Evolutionary conservation across 352 stramenopile species (phyloP), one percentile per base, ranked within the genome.

Genomic region (Pythium folliculosum): DNA sequence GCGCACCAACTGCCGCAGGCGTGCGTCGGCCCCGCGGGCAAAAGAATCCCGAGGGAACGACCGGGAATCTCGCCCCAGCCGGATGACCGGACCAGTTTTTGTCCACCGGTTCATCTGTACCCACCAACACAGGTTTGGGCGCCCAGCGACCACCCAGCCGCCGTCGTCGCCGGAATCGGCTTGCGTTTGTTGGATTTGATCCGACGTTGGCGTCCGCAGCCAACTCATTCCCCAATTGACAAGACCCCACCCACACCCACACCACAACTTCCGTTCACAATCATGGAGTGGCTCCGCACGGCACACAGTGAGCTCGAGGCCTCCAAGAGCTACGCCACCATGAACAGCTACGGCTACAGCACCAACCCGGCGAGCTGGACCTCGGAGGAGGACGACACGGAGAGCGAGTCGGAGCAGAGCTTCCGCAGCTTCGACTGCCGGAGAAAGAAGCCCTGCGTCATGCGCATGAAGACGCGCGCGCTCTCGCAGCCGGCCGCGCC

Each of bases 371-470:
- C 38, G 64, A 86, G 67, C 60, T 73, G 67, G 67, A 76, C 80
- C 23, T 90, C 82, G 30, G 53, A 60, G 14, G 75, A 84, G 43
- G 80, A 89, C 38, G 82, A 91, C 63, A 91, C 82, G 9, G 80
- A 91, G 75, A 84, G 75, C 67, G 82, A 91, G 61, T 87, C 80
- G 57, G 80, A 89, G 47, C 77, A 73, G 25, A 79, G 73, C 49
- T 79, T 75, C 68, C 70, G 80, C 62, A 78, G 83, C 49, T 76
- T 84, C 52, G 65, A 82, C 63, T 66, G 78, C 65, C 76, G 82
- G 59, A 78, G 85, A 70, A 63, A 63, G 57, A 63, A 81, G 27
- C 72, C 51, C 47, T 82, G 84, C 73, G 80, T 81, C 50, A 66
- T 63, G 45, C 68, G 71, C 35, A 14, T 23, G 23, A 77, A 77